Evolutionary conservation across 1,284 basidiomycete genomes (phyloP).

Genomic region (Rhodotorula sp.): DNA sequence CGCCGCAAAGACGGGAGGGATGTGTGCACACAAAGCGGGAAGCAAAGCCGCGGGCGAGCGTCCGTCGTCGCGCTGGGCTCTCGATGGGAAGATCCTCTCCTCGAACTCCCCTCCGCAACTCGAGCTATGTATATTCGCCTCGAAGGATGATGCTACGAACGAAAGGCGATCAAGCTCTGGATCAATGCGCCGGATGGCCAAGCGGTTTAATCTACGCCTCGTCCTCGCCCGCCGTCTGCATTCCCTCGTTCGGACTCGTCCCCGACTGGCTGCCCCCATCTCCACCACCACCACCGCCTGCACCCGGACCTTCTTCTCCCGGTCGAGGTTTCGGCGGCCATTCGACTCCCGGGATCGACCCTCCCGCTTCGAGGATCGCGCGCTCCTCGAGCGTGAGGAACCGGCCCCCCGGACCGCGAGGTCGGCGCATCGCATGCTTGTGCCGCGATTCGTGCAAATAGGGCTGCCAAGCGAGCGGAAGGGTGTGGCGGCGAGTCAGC

Average conservation of each 20-base stretch:
- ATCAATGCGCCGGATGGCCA: neutral
- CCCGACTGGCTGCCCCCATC: neutral
- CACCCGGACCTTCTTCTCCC: neutral
- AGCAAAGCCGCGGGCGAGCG: no score
- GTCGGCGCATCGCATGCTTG: slow-evolving; percentile 95
- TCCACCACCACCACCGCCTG: neutral
- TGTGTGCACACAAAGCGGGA: no score
- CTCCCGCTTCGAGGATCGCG: slow-evolving; percentile 34
- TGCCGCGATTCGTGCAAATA: slow-evolving; percentile 58
- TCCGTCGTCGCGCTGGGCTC: no score
- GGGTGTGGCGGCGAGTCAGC: no score
- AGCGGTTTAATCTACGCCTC: neutral
- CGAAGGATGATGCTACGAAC: no score
- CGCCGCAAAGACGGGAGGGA: no score
- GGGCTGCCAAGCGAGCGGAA: slow-evolving; percentile 18
- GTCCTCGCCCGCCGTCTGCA: neutral
- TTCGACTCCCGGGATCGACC: slow-evolving; percentile 32
- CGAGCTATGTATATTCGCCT: no score
- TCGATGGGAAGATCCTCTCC: no score
- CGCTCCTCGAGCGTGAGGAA: slow-evolving; percentile 89
- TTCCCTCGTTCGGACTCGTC: neutral
- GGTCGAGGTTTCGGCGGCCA: slow-evolving; percentile 28
- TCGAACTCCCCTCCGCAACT: no score
- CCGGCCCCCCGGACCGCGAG: slow-evolving; percentile 90
- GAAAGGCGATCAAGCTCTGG: no score